phyloP scores from a whole-genome alignment of 495 filamentous ascomycete species.

The Acidomyces sp. region DNA sequence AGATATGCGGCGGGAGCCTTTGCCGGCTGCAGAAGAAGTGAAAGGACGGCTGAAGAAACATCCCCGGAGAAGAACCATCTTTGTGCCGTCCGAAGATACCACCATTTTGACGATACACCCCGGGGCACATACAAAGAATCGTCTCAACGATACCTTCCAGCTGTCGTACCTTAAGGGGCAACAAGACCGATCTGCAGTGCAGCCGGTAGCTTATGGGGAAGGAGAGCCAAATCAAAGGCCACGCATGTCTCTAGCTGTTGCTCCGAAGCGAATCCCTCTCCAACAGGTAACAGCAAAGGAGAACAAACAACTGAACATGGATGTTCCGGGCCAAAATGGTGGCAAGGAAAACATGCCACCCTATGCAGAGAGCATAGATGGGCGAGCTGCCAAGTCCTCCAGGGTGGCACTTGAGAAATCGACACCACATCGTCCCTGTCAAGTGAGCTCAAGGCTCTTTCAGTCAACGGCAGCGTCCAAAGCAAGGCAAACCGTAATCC shows the following conservation, averaged over 20 bases:
- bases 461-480: constrained; percentile 14
- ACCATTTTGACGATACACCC: constrained; percentile 33
- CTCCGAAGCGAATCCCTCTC: constrained; percentile 28
- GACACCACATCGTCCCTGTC: not conserved
- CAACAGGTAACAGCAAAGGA: constrained; percentile 16
- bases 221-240: constrained; percentile 8
- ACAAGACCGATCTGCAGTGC: too few species aligned
- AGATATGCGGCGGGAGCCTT: not conserved
- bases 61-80: constrained; percentile 31
- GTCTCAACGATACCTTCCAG: constrained; percentile 18
- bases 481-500: constrained; percentile 12
- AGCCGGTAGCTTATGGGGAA: not conserved
- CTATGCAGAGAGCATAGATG: too few species aligned
- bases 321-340: constrained; percentile 24
- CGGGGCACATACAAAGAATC: constrained; percentile 19
- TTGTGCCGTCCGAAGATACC: constrained; percentile 33
- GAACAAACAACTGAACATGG: constrained; percentile 7
- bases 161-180: too few species aligned
- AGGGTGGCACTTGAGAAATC: not conserved
- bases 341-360: constrained; percentile 36
- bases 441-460: constrained; percentile 3
- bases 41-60: constrained; percentile 20
- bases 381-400: too few species aligned
- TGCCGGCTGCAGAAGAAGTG: too few species aligned
- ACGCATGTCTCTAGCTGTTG: constrained; percentile 27